These are phyloP conservation scores for Chara braunii DNA, from an alignment of 139 green algal species.

Conservation along the genomic window DNA sequence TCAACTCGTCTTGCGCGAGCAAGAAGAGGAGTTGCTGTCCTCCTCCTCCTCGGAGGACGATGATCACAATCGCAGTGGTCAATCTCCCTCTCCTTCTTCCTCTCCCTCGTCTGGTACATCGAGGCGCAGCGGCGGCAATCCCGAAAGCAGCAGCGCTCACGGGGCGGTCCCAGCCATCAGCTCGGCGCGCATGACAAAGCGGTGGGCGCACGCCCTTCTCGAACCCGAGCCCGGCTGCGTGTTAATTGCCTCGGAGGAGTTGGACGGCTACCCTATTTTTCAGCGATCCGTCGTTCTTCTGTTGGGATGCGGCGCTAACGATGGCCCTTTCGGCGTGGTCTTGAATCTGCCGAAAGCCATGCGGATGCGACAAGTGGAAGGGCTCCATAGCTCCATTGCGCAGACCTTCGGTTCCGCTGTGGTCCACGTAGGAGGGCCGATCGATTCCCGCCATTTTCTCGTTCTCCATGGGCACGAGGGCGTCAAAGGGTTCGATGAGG, in stretches of 20 bases:
- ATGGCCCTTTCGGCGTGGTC: constrained; percentile 22
- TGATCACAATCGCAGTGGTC: too few species aligned
- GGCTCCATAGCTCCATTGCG: background rate
- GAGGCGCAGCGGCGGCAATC: too few species aligned
- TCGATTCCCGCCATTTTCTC: constrained; percentile 9
- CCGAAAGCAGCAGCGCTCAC: too few species aligned
- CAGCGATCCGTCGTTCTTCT: constrained; percentile 26
- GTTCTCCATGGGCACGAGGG: constrained; percentile 4
- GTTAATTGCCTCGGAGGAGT: constrained; percentile 18
- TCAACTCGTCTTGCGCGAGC: too few species aligned
- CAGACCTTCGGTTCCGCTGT: constrained; percentile 16
- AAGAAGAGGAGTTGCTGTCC: too few species aligned
- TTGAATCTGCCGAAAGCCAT: constrained; percentile 20
- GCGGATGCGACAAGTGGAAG: constrained; percentile 3
- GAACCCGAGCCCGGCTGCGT: constrained; percentile 22
- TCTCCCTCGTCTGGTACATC: too few species aligned
- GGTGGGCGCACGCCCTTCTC: constrained; percentile 21
- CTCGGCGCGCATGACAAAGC: too few species aligned
- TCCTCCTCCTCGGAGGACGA: too few species aligned
- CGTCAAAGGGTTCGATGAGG: constrained; percentile 10
- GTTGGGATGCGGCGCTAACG: background rate
- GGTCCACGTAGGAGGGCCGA: constrained; percentile 26
- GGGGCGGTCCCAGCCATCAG: too few species aligned
- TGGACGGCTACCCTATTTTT: constrained; percentile 31
- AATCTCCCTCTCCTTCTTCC: too few species aligned